Base-by-base conservation (phyloP, 768 basidiomycete genomes). In the Lactarius tabidus region DNA sequence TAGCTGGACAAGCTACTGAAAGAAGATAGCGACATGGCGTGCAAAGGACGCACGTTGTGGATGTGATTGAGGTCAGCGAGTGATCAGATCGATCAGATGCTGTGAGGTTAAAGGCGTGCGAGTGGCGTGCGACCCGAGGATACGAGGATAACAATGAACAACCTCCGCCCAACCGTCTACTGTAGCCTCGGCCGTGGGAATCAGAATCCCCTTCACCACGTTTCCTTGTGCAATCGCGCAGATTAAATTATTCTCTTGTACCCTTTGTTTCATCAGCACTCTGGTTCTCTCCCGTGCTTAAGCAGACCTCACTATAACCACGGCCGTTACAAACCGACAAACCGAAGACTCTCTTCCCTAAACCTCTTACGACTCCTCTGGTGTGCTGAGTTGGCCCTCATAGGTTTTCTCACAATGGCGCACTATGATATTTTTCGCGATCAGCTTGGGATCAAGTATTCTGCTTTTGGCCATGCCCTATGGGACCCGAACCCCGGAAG, bases 1-100 rank as follows among this genome's bases (percentile, higher is more conserved):
- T 66, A 66, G 61, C 67, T 68, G 28, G 67, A 68, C 12, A 68
- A 48, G 45, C 65, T 67, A 43, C 67, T 68, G 65, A 68, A 62
- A 33, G 67, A 68, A 48, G 65, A 67, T 10, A 68, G 35, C 6
- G 67, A 68, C 59, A 68, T 61, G 36, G 63, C 41, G 57, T 35
- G 57, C 33, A 31, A 54, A 20, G n/a, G 18, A 33, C 48, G 60
- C 65, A 66, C 65, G 65, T 66, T 66, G 55, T 57, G n/a, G 28
- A 43, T 31, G 45, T 26, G 45, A 53, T 15, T 15, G 38, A 60
- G 54, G 54, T 35, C 31, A 39, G 45, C 29, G 45, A 48, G 18
- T 36, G 36, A 33, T 48, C 8, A 31, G 38, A 43, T 3, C 36
- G n/a, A 29, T 55, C 29, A 35, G 53, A n/a, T 35, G 41, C 36